Percentiles rank a stretch among this genome's conserved stretches.
Evolutionary conservation across 2,329 filamentous ascomycete species (phyloP).

Genomic region (Penicillium sp.): DNA sequence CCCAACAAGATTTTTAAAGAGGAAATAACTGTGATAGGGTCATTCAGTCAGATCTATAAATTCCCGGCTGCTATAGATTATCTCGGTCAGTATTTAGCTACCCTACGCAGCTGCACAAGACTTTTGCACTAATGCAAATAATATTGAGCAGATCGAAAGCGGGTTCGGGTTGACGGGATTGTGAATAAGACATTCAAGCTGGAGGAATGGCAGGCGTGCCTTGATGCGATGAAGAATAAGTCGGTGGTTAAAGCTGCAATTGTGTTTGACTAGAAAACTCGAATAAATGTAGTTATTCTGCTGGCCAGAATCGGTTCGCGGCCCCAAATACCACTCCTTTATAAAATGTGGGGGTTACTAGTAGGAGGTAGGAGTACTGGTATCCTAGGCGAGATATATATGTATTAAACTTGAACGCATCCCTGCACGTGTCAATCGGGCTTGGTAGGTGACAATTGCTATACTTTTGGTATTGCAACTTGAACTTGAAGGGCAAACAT

Average conservation of each 20-base stretch:
- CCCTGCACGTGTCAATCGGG: too few species aligned
- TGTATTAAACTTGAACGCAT: too few species aligned
- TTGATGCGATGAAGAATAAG: slow-evolving; percentile 74
- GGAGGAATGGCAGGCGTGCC: slow-evolving; percentile 72
- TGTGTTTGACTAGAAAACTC: slow-evolving; percentile 60
- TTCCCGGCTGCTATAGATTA: not conserved
- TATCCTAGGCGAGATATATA: too few species aligned
- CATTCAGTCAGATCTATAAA: slow-evolving; percentile 1
- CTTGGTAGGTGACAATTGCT: too few species aligned
- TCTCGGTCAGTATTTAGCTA: not conserved
- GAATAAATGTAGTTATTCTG: too few species aligned
- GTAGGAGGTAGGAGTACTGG: too few species aligned
- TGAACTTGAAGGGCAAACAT: too few species aligned
- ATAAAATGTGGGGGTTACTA: too few species aligned
- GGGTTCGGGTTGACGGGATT: slow-evolving; percentile 62
- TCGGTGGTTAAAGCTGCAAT: slow-evolving; percentile 75
- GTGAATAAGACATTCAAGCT: slow-evolving; percentile 75
- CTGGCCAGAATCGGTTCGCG: too few species aligned
- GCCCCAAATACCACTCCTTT: too few species aligned
- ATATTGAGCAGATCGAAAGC: slow-evolving; percentile 38
- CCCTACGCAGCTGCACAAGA: not conserved
- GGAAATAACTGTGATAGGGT: not conserved
- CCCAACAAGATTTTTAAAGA: slow-evolving; percentile 71
- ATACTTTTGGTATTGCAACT: too few species aligned
- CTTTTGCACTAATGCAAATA: not conserved